Conservation (phyloP, 2,329 filamentous ascomycete genomes). For the Hymenotorrendiella dingleyae region DNA sequence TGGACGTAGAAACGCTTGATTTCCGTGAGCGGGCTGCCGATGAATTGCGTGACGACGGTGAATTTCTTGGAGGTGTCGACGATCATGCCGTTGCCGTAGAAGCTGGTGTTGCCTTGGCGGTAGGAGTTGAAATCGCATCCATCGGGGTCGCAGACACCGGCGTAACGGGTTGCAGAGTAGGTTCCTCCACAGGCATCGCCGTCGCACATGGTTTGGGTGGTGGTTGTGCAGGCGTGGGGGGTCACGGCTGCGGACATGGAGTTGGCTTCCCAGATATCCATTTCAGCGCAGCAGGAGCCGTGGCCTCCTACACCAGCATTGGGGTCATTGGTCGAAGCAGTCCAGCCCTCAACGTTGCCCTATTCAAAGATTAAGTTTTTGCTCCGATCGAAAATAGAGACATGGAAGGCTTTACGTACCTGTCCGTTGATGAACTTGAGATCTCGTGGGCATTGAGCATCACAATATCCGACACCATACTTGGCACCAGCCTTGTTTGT, state of each 20-base stretch:
- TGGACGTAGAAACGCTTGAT: slow-evolving; percentile 36
- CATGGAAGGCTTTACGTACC: no score
- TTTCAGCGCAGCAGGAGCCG: slow-evolving; percentile 61
- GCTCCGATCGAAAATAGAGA: slow-evolving; percentile 3
- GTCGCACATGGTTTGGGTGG: slow-evolving; percentile 36
- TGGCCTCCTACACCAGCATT: slow-evolving; percentile 47
- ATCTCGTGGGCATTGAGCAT: slow-evolving; percentile 50
- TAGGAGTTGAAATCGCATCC: slow-evolving; percentile 59
- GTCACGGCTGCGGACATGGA: slow-evolving; percentile 51
- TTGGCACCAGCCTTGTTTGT: slow-evolving; percentile 51
- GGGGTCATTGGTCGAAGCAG: slow-evolving; percentile 39
- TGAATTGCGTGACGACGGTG: slow-evolving; percentile 55
- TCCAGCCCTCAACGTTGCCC: slow-evolving; percentile 49
- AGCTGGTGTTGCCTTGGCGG: slow-evolving; percentile 49
- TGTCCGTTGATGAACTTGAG: slow-evolving; percentile 48
- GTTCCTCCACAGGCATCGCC: slow-evolving; percentile 34
- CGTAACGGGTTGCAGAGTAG: slow-evolving; percentile 42
- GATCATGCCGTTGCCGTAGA: slow-evolving; percentile 50
- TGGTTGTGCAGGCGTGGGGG: slow-evolving; percentile 48
- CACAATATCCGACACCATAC: slow-evolving; percentile 59
- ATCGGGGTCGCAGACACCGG: slow-evolving; percentile 52
- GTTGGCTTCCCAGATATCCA: slow-evolving; percentile 65
- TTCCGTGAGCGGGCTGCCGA: slow-evolving; percentile 44
- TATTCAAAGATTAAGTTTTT: slow-evolving; percentile 18
- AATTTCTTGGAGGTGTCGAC: slow-evolving; percentile 47